phyloP scores from a whole-genome alignment of 345 rosid genomes.

The Balakata baccata region DNA sequence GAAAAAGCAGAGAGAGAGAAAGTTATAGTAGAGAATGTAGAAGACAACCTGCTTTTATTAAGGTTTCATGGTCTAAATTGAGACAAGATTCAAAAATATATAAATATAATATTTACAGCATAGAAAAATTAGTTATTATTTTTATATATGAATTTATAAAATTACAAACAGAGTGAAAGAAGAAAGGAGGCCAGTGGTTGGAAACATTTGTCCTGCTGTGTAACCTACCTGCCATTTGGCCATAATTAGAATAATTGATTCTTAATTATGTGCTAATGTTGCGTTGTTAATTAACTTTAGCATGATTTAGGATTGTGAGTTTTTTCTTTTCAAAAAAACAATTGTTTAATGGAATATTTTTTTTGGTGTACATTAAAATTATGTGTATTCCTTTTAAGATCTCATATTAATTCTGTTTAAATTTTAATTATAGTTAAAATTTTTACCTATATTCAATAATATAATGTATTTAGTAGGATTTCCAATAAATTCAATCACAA shows the following conservation, averaged over 20 bases:
- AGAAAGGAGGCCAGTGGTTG: conserved; percentile 28
- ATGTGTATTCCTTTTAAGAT: too few relatives aligned
- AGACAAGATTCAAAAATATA: conserved; percentile 30
- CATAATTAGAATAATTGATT: background rate
- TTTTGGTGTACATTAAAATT: too few relatives aligned
- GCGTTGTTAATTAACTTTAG: background rate
- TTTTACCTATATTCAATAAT: too few relatives aligned
- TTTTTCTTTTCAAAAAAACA: too few relatives aligned
- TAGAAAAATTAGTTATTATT: too few relatives aligned
- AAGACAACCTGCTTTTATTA: conserved; percentile 53
- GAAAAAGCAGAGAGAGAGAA: background rate
- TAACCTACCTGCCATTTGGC: conserved; percentile 29
- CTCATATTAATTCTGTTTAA: too few relatives aligned
- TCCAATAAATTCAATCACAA: too few relatives aligned
- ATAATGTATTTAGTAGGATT: too few relatives aligned
- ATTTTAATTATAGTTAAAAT: too few relatives aligned
- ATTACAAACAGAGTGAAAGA: conserved; percentile 2
- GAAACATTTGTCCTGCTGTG: conserved; percentile 29
- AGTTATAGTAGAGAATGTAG: conserved; percentile 35
- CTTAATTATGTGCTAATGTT: background rate
- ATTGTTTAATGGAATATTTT: too few relatives aligned
- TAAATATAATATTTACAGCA: background rate
- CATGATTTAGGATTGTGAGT: too few relatives aligned
- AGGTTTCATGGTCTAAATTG: conserved; percentile 48
- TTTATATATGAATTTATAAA: background rate